Percentiles rank a stretch among this genome's conserved stretches.
Evolutionary conservation across 176 grass and related monocot species (phyloP).

Genomic region (Oryza officinalis): DNA sequence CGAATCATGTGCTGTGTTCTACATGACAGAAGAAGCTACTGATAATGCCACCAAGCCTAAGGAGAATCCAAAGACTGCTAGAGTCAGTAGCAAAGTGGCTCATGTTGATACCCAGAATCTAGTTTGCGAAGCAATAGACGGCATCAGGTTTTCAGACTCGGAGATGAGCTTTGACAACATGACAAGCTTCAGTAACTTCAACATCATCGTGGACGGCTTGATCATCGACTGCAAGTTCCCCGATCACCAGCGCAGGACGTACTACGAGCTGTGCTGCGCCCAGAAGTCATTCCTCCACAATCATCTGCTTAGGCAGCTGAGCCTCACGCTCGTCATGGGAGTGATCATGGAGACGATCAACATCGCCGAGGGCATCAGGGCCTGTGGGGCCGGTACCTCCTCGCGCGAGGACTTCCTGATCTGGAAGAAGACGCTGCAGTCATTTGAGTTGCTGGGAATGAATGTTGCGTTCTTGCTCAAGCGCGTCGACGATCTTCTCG

Average conservation of each 20-base stretch:
- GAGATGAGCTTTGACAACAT: constrained; percentile 1
- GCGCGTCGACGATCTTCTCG: constrained; percentile 4
- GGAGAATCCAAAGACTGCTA: constrained; percentile 3
- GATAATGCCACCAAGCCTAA: background rate
- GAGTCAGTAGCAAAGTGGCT: background rate
- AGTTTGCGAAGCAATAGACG: constrained; percentile 14
- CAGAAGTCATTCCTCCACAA: constrained; percentile 47
- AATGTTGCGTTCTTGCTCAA: constrained; percentile 33
- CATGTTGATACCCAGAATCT: background rate
- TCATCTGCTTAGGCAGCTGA: constrained; percentile 36
- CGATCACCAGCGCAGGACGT: constrained; percentile 19
- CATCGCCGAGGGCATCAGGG: constrained; percentile 38
- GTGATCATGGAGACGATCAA: constrained; percentile 52
- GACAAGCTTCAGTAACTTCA: constrained; percentile 33
- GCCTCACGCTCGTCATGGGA: constrained; percentile 24
- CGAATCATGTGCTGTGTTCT: background rate
- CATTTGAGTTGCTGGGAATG: constrained; percentile 46
- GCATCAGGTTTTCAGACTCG: constrained; percentile 34
- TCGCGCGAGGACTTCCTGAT: constrained; percentile 14
- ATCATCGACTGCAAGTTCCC: constrained; percentile 41
- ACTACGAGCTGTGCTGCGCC: constrained; percentile 45
- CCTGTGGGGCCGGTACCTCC: background rate
- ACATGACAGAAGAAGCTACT: background rate
- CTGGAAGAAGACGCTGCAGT: constrained; percentile 52
- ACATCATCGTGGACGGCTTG: constrained; percentile 35